Evolutionary conservation across 2,329 filamentous ascomycete species (phyloP).

Genomic region (Aschersonia sp.): DNA sequence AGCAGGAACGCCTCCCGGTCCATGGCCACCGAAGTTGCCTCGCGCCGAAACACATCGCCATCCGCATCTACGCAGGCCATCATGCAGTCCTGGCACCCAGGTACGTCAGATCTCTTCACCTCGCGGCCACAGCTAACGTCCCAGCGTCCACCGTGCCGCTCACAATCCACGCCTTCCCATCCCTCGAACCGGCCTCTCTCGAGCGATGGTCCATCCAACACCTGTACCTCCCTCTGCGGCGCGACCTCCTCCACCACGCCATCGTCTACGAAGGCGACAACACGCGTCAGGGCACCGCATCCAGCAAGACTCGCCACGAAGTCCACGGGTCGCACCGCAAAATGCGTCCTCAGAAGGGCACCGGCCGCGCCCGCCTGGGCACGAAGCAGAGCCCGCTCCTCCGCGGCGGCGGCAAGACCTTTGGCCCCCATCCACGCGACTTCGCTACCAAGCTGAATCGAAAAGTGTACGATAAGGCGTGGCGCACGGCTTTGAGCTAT

Average conservation of each 20-base stretch:
- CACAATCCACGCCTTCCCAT: slow-evolving; percentile 83
- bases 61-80: slow-evolving; percentile 19
- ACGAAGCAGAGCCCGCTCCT: slow-evolving; percentile 70
- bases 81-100: slow-evolving; percentile 28
- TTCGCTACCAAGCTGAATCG: slow-evolving; percentile 71
- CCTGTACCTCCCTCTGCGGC: slow-evolving; percentile 73
- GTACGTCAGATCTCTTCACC: slow-evolving; percentile 13
- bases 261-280: slow-evolving; percentile 86
- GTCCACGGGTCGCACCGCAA: slow-evolving; percentile 76
- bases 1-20: slow-evolving; percentile 33
- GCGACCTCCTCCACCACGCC: slow-evolving; percentile 85
- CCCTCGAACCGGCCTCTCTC: slow-evolving; percentile 69
- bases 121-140: background rate
- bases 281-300: slow-evolving; percentile 76
- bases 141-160: slow-evolving; percentile 54
- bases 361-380: slow-evolving; percentile 65
- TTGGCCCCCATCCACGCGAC: slow-evolving; percentile 85
- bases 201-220: slow-evolving; percentile 69
- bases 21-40: slow-evolving; percentile 39
- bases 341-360: slow-evolving; percentile 75
- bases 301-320: slow-evolving; percentile 66
- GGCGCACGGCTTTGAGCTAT: slow-evolving; percentile 87
- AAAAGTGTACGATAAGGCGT: slow-evolving; percentile 92
- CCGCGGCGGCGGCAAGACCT: slow-evolving; percentile 72
- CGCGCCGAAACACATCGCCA: slow-evolving; percentile 19